A percentile compares a stretch with the other conserved stretches of the same genome.
Evolutionary conservation across 148 eudicot genomes (phyloP).

Genomic region (Fagopyrum esculentum): DNA sequence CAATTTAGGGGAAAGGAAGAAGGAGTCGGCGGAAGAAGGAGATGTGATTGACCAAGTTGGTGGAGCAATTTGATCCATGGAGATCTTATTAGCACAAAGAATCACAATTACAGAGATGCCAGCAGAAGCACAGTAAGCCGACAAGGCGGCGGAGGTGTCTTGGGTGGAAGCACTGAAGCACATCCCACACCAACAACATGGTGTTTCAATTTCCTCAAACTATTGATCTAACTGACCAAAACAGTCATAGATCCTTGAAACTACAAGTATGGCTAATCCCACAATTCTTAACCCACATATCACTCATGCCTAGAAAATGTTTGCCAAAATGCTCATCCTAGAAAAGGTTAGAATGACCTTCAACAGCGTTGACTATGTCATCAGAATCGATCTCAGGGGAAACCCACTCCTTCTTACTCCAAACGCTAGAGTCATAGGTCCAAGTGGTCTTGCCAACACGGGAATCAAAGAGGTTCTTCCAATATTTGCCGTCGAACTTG

Average conservation of each 20-base stretch:
- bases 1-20: too few relatives aligned
- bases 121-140: slow-evolving; percentile 87
- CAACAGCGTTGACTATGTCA: slow-evolving; percentile 65
- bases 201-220: slow-evolving; percentile 65
- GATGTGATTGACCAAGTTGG: slow-evolving; percentile 29
- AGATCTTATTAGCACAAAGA: slow-evolving; percentile 63
- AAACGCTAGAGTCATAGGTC: slow-evolving; percentile 89
- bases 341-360: slow-evolving; percentile 76
- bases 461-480: slow-evolving; percentile 66
- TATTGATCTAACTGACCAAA: slow-evolving; percentile 75
- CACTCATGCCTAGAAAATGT: slow-evolving; percentile 72
- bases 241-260: slow-evolving; percentile 88
- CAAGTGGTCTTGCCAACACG: slow-evolving; percentile 75
- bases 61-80: slow-evolving; percentile 75
- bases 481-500: slow-evolving; percentile 56
- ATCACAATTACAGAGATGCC: slow-evolving; percentile 86
- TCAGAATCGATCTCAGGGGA: slow-evolving; percentile 68
- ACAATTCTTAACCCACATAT: slow-evolving; percentile 92
- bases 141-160: slow-evolving; percentile 14
- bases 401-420: slow-evolving; percentile 95
- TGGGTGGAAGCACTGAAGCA: slow-evolving; percentile 31
- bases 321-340: slow-evolving; percentile 90
- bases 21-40: too few relatives aligned
- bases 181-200: slow-evolving; percentile 87
- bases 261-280: slow-evolving; percentile 90